Evolutionary conservation across 2,329 filamentous ascomycete genomes (phyloP), one percentile per base, ranked within the genome.

Genomic region (Clarireedia paspali): DNA sequence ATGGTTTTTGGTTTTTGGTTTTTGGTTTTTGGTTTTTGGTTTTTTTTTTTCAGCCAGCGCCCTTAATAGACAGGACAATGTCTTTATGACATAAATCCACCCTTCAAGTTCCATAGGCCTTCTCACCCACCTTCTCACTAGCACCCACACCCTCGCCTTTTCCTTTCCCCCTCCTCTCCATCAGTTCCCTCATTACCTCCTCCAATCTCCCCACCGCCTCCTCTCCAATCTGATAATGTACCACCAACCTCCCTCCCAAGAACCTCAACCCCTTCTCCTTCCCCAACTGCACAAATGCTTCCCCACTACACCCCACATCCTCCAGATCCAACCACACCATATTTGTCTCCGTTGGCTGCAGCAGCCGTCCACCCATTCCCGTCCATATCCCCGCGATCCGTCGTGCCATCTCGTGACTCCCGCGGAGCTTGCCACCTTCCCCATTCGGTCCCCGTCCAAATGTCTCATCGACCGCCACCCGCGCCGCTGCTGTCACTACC

Each of bases 391-490:
- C 72, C 26, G 78, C 83, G 24, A 91, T 75, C 63, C 74, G 74
- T 69, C 79, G 79, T 2, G 88, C 87, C 30, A 78, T 79, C 47
- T 73, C 72, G 69, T 92, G 87, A 7, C 79, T 81, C 50, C 74
- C 73, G 30, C 72, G 70, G 56, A 91, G 73, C 65, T 80, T 77
- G 0, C 87, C 86, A 1, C 80, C 82, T 49, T 87, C 74, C 53
- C 81, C 80, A 57, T 73, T 71, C 3, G 78, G 73, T 4, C 77
- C 81, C 14, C 68, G 71, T 12, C 83, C 81, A 60, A 94, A 95
- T 0, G 87, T 91, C 69, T 91, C 87, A 60, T 92, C 85, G 7
- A 95, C 80, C 0, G 87, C 88, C 4, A 91, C 84, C 23, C 87
- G 75, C 1, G 89, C 89, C 0, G 89, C 83, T 1, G 88, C 85